Conservation (phyloP, 805 yeast species). For the Monosporozyma siamensis region DNA sequence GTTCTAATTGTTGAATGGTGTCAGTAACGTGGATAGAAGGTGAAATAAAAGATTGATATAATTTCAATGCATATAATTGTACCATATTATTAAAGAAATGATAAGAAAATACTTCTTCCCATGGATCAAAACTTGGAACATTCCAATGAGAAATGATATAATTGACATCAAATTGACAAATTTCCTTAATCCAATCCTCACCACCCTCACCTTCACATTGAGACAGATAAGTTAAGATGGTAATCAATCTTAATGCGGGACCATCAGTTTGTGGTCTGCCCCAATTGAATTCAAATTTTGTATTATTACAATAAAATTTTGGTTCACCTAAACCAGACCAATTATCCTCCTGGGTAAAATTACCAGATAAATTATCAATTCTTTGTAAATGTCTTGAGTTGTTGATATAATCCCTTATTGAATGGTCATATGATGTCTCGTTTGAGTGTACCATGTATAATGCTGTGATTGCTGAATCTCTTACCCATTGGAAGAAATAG, state of each 20-base stretch:
- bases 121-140: conserved; percentile 65
- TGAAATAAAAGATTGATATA: conserved; percentile 26
- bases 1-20: neutral
- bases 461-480: conserved; percentile 81
- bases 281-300: conserved; percentile 61
- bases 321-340: conserved; percentile 79
- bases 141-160: conserved; percentile 59
- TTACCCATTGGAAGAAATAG: conserved; percentile 82
- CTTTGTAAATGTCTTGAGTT: conserved; percentile 56
- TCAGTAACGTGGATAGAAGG: neutral
- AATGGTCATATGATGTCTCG: neutral
- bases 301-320: conserved; percentile 61
- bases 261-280: conserved; percentile 97
- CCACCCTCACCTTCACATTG: conserved; percentile 29
- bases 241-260: conserved; percentile 70
- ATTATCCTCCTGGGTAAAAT: conserved; percentile 29
- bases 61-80: conserved; percentile 58
- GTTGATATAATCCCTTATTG: conserved; percentile 41
- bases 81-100: conserved; percentile 76
- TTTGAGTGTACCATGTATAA: neutral
- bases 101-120: conserved; percentile 77
- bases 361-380: conserved; percentile 59
- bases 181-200: conserved; percentile 10
- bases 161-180: conserved; percentile 57
- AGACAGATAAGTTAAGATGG: conserved; percentile 49